Percentiles rank a stretch among this genome's conserved stretches.
Evolutionary conservation across 2,329 filamentous ascomycete genomes (phyloP).

Genomic region (Gyromitra esculenta): DNA sequence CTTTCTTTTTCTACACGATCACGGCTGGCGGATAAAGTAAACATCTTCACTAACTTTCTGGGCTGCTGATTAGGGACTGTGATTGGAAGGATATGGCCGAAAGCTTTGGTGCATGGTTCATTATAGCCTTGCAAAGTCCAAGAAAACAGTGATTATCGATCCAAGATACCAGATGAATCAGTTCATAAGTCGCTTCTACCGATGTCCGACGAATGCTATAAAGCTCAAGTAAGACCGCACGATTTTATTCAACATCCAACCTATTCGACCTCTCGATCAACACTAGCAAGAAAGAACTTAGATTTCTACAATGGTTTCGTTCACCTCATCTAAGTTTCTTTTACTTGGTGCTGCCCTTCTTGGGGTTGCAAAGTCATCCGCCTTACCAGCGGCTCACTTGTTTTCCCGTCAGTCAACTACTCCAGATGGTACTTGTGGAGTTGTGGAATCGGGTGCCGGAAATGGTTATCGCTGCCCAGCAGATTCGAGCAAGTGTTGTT

Average conservation of each 20-base stretch:
- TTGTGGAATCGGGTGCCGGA: slow-evolving; percentile 24
- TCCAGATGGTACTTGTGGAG: slow-evolving; percentile 53
- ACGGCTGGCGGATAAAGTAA: slow-evolving; percentile 36
- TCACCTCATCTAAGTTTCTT: slow-evolving; percentile 33
- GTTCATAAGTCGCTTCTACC: slow-evolving; percentile 16
- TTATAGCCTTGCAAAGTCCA: slow-evolving; percentile 4
- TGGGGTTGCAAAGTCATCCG: slow-evolving; percentile 32
- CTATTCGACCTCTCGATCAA: slow-evolving; percentile 14
- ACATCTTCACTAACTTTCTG: slow-evolving; percentile 7
- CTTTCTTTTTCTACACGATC: slow-evolving; percentile 21
- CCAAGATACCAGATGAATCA: slow-evolving; percentile 8
- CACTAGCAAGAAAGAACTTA: neutral
- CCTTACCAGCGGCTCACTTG: slow-evolving; percentile 21
- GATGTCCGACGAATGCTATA: slow-evolving; percentile 28
- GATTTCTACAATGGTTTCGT: slow-evolving; percentile 31
- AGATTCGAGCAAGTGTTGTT: slow-evolving; percentile 42
- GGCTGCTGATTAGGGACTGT: neutral
- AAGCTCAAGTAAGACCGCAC: slow-evolving; percentile 36
- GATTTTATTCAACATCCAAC: slow-evolving; percentile 25
- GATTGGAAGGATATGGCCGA: slow-evolving; percentile 36
- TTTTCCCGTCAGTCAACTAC: slow-evolving; percentile 36
- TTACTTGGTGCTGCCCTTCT: slow-evolving; percentile 30
- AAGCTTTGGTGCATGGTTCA: slow-evolving; percentile 11
- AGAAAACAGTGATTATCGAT: slow-evolving; percentile 23
- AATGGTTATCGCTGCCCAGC: slow-evolving; percentile 45